A percentile compares a stretch with the other conserved stretches of the same genome.
phyloP scores from a whole-genome alignment of 257 asterid genomes.

The Jasminum sambac region DNA sequence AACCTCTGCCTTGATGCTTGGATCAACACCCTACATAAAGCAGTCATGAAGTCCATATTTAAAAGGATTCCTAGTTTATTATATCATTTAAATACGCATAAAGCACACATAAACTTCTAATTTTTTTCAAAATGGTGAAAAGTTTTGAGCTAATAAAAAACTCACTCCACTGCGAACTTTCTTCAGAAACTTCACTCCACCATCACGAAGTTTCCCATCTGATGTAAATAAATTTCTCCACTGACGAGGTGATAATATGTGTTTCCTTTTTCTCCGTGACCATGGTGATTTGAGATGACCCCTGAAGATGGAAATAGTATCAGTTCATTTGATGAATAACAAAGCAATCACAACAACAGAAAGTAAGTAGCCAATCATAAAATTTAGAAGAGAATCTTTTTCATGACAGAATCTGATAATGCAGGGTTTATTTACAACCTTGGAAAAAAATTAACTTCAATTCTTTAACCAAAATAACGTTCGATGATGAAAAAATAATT shows the following conservation, averaged over 20 bases:
- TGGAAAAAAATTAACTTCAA: background rate
- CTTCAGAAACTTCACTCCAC: conserved; percentile 79
- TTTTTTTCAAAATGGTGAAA: background rate
- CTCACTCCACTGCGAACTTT: conserved; percentile 97
- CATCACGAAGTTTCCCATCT: conserved; percentile 81
- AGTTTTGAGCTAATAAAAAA: conserved; percentile 20
- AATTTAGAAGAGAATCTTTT: background rate
- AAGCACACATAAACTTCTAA: background rate
- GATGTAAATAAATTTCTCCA: conserved; percentile 77
- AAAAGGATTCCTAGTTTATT: conserved; percentile 8
- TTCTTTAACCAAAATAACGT: background rate
- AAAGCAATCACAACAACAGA: conserved; percentile 19
- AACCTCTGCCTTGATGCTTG: conserved; percentile 82
- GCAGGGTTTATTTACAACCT: background rate
- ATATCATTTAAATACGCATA: conserved; percentile 5
- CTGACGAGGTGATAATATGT: conserved; percentile 65
- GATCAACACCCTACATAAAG: conserved; percentile 78
- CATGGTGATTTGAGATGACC: conserved; percentile 89
- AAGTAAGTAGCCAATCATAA: conserved; percentile 1
- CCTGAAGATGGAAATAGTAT: conserved; percentile 43
- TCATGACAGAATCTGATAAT: background rate
- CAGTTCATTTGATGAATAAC: conserved; percentile 23
- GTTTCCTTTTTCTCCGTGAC: conserved; percentile 88
- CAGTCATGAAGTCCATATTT: conserved; percentile 15
- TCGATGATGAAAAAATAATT: background rate